Percentiles rank a stretch among this genome's conserved stretches.
phyloP scores from a whole-genome alignment of 345 rosid genomes.

The Mangifera indica region DNA sequence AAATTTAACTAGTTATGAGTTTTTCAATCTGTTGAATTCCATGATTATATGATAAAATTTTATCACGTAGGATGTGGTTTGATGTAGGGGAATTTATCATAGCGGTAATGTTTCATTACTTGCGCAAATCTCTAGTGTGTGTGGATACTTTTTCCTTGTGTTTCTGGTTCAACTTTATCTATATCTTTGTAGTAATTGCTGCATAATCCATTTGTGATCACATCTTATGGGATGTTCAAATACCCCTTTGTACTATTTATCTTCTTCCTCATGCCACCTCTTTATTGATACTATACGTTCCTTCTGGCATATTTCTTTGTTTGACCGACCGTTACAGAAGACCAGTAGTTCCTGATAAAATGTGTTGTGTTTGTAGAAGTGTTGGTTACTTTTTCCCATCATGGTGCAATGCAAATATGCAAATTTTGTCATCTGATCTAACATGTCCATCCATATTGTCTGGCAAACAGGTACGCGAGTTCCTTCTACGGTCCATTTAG shows the following conservation, averaged over 20 bases:
- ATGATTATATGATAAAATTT: too few relatives aligned
- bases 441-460: slow-evolving; percentile 12
- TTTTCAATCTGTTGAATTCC: neutral
- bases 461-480: slow-evolving; percentile 74
- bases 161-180: too few relatives aligned
- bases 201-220: too few relatives aligned
- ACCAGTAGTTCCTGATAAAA: neutral
- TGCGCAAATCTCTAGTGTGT: neutral
- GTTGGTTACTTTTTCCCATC: neutral
- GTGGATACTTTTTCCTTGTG: too few relatives aligned
- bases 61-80: neutral
- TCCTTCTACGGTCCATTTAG: slow-evolving; percentile 95
- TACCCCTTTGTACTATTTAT: too few relatives aligned
- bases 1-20: neutral
- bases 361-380: neutral
- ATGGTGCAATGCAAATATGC: slow-evolving; percentile 9
- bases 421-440: slow-evolving; percentile 12
- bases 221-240: too few relatives aligned
- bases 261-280: too few relatives aligned
- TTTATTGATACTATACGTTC: too few relatives aligned
- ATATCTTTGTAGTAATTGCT: too few relatives aligned
- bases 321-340: neutral
- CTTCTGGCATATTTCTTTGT: neutral
- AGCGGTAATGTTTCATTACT: neutral
- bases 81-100: neutral